Evolutionary conservation across 106 monocot genomes (phyloP).

Genomic region (Phalaenopsis equestris): DNA sequence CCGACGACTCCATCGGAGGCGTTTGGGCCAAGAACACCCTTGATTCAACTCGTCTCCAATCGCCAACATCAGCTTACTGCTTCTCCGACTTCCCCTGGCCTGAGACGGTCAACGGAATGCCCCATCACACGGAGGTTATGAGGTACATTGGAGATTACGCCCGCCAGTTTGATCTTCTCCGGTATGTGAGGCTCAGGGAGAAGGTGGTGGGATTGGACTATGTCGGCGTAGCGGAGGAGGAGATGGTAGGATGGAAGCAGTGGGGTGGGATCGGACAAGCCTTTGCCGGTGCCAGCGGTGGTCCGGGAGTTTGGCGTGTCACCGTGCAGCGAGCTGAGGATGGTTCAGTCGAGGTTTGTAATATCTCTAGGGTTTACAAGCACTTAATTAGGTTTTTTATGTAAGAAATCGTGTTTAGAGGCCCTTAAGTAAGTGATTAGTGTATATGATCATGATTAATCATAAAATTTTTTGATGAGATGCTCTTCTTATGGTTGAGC

Average conservation of each 20-base stretch:
- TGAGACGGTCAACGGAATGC: constrained; percentile 7
- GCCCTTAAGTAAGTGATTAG: no score
- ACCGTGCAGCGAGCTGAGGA: constrained; percentile 10
- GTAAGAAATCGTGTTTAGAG: no score
- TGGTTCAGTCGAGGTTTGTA: not conserved
- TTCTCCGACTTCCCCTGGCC: constrained; percentile 59
- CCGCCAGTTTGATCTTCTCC: constrained; percentile 18
- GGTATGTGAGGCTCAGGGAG: constrained; percentile 14
- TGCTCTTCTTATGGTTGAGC: no score
- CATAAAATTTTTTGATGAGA: no score
- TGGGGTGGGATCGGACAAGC: constrained; percentile 39
- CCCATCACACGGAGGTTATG: constrained; percentile 28
- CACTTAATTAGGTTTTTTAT: not conserved
- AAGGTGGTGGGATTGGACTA: constrained; percentile 30
- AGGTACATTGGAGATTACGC: constrained; percentile 33
- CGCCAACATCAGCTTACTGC: constrained; percentile 23
- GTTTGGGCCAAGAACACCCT: constrained; percentile 33
- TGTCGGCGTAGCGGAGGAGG: constrained; percentile 25
- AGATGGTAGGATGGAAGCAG: constrained; percentile 27
- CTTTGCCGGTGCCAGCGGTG: constrained; percentile 8
- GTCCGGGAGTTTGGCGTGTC: constrained; percentile 28
- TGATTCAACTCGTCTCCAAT: constrained; percentile 39
- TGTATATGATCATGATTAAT: no score
- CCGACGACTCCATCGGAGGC: constrained; percentile 28
- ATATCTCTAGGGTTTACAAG: not conserved